A percentile compares a stretch with the other conserved stretches of the same genome.
Evolutionary conservation across 768 basidiomycete species (phyloP).

Genomic region (Ramaria rubella): DNA sequence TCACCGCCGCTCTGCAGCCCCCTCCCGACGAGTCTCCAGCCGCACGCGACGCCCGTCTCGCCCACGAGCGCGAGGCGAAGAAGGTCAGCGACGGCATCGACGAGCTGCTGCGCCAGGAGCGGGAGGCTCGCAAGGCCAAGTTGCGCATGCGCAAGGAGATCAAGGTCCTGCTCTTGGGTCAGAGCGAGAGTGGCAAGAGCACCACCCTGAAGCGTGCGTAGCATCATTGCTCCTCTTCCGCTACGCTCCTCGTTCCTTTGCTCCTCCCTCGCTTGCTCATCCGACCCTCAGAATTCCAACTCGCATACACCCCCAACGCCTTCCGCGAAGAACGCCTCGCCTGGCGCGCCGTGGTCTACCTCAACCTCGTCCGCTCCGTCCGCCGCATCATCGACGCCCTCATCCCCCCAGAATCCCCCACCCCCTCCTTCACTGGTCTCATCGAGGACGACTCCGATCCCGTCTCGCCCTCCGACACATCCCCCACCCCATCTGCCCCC

Average conservation of each 20-base stretch:
- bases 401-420: constrained; percentile 19
- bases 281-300: constrained; percentile 87
- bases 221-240: too few relatives aligned
- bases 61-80: constrained; percentile 64
- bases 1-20: constrained; percentile 59
- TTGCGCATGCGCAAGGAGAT: constrained; percentile 35
- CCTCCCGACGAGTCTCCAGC: constrained; percentile 65
- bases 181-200: constrained; percentile 87
- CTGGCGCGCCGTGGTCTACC: constrained; percentile 84
- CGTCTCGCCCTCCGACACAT: constrained; percentile 41
- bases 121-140: constrained; percentile 42
- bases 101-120: constrained; percentile 64
- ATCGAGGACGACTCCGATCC: constrained; percentile 57
- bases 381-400: constrained; percentile 50
- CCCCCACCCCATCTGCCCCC: constrained; percentile 48
- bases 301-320: constrained; percentile 67
- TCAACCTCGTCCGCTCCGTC: constrained; percentile 79
- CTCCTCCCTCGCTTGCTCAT: too few relatives aligned
- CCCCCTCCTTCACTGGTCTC: constrained; percentile 69
- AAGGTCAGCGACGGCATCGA: constrained; percentile 73
- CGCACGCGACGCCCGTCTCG: constrained; percentile 59
- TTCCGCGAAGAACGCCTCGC: too few relatives aligned
- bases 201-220: constrained; percentile 81
- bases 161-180: constrained; percentile 74
- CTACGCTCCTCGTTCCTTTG: constrained; percentile 12